A percentile compares a stretch with the other conserved stretches of the same genome.
phyloP scores from a whole-genome alignment of 176 grass and related monocot genomes.

The Aegilops tauschii region DNA sequence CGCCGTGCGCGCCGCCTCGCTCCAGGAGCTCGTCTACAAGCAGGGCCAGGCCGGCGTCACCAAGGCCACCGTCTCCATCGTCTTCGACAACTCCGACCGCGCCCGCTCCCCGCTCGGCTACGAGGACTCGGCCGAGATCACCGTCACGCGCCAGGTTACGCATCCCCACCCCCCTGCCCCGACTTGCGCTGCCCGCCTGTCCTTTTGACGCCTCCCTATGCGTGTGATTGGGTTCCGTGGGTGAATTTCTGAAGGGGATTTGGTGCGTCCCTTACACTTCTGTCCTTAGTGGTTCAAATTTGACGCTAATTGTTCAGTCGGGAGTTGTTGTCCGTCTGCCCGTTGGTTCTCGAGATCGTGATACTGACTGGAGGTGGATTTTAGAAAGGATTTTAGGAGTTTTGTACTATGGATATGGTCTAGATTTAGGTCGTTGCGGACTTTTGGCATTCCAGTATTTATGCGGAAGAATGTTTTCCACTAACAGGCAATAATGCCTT shows the following conservation, averaged over 20 bases:
- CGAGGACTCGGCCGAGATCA: conserved; percentile 86
- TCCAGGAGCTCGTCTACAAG: conserved; percentile 99
- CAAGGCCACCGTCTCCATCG: conserved; percentile 86
- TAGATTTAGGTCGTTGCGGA: conserved; percentile 19
- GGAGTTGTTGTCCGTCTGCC: not conserved
- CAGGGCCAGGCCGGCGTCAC: conserved; percentile 97
- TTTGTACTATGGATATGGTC: not conserved
- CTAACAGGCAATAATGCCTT: not conserved
- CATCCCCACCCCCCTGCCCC: not conserved
- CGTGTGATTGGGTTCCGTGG: not conserved
- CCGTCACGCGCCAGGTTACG: conserved; percentile 84
- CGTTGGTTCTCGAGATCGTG: not conserved
- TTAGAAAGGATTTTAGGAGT: not conserved
- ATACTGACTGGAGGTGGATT: conserved; percentile 15
- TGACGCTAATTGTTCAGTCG: not conserved
- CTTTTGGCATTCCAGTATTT: not conserved
- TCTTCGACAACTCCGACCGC: conserved; percentile 91
- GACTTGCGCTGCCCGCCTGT: not conserved
- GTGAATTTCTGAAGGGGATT: not conserved
- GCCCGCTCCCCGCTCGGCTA: conserved; percentile 81
- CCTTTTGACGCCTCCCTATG: not conserved
- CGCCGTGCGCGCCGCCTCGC: conserved; percentile 73
- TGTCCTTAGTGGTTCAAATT: not conserved
- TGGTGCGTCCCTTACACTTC: not conserved
- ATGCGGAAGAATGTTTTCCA: not conserved